Conservation (phyloP, 1,284 basidiomycete genomes). For the Moniliophthora roreri region DNA sequence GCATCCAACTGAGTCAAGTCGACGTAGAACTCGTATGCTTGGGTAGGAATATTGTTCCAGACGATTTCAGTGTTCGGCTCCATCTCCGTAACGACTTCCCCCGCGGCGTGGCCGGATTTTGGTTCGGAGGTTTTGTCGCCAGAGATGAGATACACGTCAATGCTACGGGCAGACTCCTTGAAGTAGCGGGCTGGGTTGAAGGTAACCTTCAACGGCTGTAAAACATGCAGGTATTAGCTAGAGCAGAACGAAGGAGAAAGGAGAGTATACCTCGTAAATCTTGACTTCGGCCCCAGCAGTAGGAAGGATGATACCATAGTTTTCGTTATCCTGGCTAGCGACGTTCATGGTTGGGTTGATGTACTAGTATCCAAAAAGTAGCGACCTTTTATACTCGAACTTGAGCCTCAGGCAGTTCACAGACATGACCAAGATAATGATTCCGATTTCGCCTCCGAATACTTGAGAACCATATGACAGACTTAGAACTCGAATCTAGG, state of each 20-base stretch:
- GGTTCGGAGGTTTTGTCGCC: not conserved
- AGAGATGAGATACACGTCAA: not conserved
- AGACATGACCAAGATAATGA: too few species aligned
- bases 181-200: conserved; percentile 1
- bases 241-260: not conserved
- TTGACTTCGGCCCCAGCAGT: not conserved
- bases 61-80: not conserved
- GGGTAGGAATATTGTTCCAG: not conserved
- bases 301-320: not conserved
- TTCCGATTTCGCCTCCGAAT: too few species aligned
- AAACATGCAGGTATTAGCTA: not conserved
- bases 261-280: not conserved
- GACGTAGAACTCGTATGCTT: not conserved
- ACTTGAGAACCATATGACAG: too few species aligned
- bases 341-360: not conserved
- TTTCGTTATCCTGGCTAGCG: not conserved
- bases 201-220: not conserved
- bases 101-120: not conserved
- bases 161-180: not conserved
- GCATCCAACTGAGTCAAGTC: not conserved
- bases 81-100: not conserved
- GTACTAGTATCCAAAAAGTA: too few species aligned
- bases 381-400: too few species aligned
- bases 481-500: too few species aligned
- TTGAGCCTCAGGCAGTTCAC: too few species aligned